A percentile compares a stretch with the other conserved stretches of the same genome.
Conservation (phyloP, 768 basidiomycete genomes). For the Xanthoconium purpureum region DNA sequence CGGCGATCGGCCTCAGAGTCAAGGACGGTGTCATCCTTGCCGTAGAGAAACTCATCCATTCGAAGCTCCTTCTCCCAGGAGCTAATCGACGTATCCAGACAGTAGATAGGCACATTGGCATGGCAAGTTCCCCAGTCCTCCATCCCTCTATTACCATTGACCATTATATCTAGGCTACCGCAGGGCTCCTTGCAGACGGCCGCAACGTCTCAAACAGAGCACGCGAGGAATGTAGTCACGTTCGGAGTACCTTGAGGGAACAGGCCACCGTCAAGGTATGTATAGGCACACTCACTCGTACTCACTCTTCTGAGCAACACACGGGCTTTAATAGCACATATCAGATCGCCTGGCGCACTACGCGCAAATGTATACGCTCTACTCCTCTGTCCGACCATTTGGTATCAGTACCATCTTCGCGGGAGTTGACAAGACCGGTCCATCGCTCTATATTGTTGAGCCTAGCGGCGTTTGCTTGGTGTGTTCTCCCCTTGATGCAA, state of each 20-base stretch:
- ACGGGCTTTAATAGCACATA: constrained; percentile 39
- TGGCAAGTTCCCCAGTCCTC: constrained; percentile 48
- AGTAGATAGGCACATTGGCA: constrained; percentile 89
- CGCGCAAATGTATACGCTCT: constrained; percentile 93
- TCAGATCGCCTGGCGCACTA: constrained; percentile 84
- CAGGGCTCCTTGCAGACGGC: constrained; percentile 91
- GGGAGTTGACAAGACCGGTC: constrained; percentile 84
- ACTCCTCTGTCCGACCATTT: constrained; percentile 96
- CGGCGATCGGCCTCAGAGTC: constrained; percentile 92
- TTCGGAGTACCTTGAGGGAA: constrained; percentile 69
- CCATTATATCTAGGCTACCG: constrained; percentile 64
- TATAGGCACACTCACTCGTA: neutral
- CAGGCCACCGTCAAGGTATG: constrained; percentile 78
- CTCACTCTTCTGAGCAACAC: neutral
- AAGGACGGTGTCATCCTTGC: constrained; percentile 94
- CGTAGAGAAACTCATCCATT: constrained; percentile 97
- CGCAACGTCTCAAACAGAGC: constrained; percentile 83
- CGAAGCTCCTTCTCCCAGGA: constrained; percentile 90
- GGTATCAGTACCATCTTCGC: constrained; percentile 92
- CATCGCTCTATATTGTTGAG: constrained; percentile 85
- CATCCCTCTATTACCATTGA: neutral
- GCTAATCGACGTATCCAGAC: constrained; percentile 92
- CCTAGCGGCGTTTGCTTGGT: constrained; percentile 93
- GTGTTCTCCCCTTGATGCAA: constrained; percentile 26
- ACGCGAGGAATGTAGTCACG: constrained; percentile 75